Base-by-base conservation (phyloP, 495 filamentous ascomycete genomes). In the Penicillium goetzii region DNA sequence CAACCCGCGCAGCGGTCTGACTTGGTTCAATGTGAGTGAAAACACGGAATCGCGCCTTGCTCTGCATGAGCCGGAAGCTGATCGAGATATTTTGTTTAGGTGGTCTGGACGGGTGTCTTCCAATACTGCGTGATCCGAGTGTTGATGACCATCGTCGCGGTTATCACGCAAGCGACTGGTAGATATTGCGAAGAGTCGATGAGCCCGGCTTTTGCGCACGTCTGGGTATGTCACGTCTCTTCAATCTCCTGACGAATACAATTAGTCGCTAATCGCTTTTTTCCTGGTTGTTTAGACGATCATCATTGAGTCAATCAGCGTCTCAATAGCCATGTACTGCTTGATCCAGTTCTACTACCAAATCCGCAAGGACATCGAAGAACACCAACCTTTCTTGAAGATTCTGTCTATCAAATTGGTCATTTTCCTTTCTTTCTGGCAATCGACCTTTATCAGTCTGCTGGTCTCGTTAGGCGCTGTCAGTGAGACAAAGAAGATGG, bases 341-440 rank as follows among this genome's bases (percentile, higher is more conserved):
- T 69, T 97, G 58, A 90, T 97, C 64, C 91, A 96, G 64, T 97
- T 96, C 75, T 97, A 96, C 70, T 67, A 90, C 50, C 91, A 96
- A 68, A 76, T 94, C 43, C 87, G 84, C 59, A 73, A 79, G 10
- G 85, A 90, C 57, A 81, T 97, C 25, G 82, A 82, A n/a, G 80
- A 87, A 33, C 83, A 96, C 64, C 78, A 76, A 19, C 91, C 92
- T 2, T 91, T 96, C 61, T 76, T 96, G 58, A 97, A 97, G 70
- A 85, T 97, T 10, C 64, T 92, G 4, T 90, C 92, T 60, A 96
- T 97, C 72, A 97, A 97, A 69, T 84, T 97, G 40, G 93, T 97
- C 65, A 95, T 97, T 73, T 97, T 97, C 81, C 82, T 97, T 59
- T 95, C 90, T 6, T 97, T 97, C 76, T 97, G 93, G 93, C 93